Conservation (phyloP, 441 rosid genomes). For the Capsella rubella region DNA sequence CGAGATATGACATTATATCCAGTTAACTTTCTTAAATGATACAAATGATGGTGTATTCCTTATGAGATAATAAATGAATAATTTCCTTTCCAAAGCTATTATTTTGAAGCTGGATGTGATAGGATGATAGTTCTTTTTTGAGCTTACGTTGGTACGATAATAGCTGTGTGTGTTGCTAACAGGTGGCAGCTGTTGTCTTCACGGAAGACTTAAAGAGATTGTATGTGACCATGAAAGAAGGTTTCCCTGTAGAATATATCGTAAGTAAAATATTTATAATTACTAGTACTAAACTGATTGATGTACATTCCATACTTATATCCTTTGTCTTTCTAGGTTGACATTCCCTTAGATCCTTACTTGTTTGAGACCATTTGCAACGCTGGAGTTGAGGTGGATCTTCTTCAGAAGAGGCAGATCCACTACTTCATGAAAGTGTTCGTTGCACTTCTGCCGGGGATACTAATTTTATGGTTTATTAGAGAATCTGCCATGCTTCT, state of each 20-base stretch:
- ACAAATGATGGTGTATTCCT: neutral
- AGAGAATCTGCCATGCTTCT: constrained; percentile 86
- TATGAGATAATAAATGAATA: constrained; percentile 7
- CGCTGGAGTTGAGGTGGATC: constrained; percentile 95
- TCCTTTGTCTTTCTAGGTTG: constrained; percentile 61
- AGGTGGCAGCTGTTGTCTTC: constrained; percentile 97
- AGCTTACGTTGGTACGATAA: constrained; percentile 12
- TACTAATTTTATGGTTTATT: constrained; percentile 81
- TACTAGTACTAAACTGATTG: constrained; percentile 31
- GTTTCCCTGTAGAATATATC: constrained; percentile 90
- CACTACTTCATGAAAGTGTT: constrained; percentile 91
- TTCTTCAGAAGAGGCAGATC: constrained; percentile 87
- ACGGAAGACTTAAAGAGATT: constrained; percentile 92
- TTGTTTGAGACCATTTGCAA: constrained; percentile 85
- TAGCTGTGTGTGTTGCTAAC: constrained; percentile 35
- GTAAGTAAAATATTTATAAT: constrained; percentile 56
- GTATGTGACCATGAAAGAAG: constrained; percentile 96
- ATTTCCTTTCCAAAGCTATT: neutral
- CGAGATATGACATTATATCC: constrained; percentile 19
- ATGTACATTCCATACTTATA: constrained; percentile 42
- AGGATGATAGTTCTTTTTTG: constrained; percentile 12
- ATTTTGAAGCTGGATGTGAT: neutral
- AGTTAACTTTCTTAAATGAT: neutral
- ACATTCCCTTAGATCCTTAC: constrained; percentile 94
- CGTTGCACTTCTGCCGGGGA: constrained; percentile 80